phyloP scores from a whole-genome alignment of 2,329 filamentous ascomycete genomes.

The Coniochaeta prunicola region DNA sequence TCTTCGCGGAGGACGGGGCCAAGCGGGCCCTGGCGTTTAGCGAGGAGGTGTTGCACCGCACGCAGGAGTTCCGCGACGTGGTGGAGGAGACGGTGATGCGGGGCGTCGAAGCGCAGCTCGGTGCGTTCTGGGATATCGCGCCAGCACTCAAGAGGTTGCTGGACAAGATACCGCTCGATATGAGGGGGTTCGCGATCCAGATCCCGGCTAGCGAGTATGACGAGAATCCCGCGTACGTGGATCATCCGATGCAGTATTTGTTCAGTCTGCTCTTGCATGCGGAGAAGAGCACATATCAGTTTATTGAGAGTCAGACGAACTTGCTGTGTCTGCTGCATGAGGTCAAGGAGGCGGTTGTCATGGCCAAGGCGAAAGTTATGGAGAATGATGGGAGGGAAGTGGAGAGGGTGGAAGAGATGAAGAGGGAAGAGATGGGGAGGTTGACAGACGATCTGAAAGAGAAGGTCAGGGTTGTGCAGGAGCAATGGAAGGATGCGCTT shows the following conservation, averaged over 20 bases:
- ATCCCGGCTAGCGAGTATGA: conserved; percentile 74
- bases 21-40: conserved; percentile 67
- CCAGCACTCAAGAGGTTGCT: conserved; percentile 72
- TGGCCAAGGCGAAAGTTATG: conserved; percentile 55
- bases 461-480: conserved; percentile 83
- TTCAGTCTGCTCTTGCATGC: conserved; percentile 79
- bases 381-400: conserved; percentile 53
- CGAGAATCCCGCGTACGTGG: conserved; percentile 76
- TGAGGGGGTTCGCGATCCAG: conserved; percentile 59
- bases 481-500: conserved; percentile 84
- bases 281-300: conserved; percentile 91
- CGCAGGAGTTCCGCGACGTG: conserved; percentile 68
- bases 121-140: conserved; percentile 96
- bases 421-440: conserved; percentile 57
- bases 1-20: conserved; percentile 73
- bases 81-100: conserved; percentile 80
- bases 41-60: conserved; percentile 63
- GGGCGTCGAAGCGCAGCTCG: conserved; percentile 85
- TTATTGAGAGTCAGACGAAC: conserved; percentile 92
- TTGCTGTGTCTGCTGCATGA: conserved; percentile 85
- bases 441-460: conserved; percentile 87
- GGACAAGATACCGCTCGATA: conserved; percentile 64
- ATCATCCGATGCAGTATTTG: conserved; percentile 83
- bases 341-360: conserved; percentile 72
- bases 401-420: conserved; percentile 45